These are phyloP conservation scores for Pythium sukuiense DNA, from an alignment of 352 stramenopile species.

Conservation along the genomic window DNA sequence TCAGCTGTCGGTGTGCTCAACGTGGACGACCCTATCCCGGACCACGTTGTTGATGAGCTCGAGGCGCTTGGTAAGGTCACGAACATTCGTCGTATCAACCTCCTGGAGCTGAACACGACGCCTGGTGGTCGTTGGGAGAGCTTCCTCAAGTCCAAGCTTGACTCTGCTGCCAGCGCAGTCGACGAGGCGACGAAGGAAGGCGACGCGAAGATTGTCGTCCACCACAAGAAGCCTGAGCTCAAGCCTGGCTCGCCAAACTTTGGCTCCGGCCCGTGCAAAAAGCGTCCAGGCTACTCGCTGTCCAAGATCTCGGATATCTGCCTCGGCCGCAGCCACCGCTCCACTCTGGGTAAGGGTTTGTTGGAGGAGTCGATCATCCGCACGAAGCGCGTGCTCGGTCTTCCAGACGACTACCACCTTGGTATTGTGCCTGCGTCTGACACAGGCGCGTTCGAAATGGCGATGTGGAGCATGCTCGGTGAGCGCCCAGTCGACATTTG, in stretches of 20 bases:
- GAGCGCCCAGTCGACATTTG: conserved; percentile 90
- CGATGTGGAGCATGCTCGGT: conserved; percentile 99
- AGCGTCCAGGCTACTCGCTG: conserved; percentile 95
- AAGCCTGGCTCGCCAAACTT: conserved; percentile 94
- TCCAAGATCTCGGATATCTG: conserved; percentile 85
- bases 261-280: conserved; percentile 98
- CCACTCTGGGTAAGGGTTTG: conserved; percentile 96
- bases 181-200: conserved; percentile 8
- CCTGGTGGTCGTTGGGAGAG: conserved; percentile 57
- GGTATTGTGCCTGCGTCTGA: conserved; percentile 98
- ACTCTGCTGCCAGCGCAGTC: conserved; percentile 21
- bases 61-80: conserved; percentile 66
- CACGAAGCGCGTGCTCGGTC: conserved; percentile 92
- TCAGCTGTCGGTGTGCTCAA: conserved; percentile 88
- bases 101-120: conserved; percentile 69
- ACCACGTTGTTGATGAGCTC: conserved; percentile 84
- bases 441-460: conserved; percentile 99
- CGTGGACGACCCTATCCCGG: conserved; percentile 87
- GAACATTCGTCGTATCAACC: conserved; percentile 85
- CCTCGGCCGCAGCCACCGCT: conserved; percentile 96
- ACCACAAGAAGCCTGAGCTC: conserved; percentile 62
- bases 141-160: conserved; percentile 52
- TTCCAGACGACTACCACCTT: conserved; percentile 95
- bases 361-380: conserved; percentile 95
- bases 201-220: conserved; percentile 43